Evolutionary conservation across 164 flowering plant genomes (phyloP).

Genomic region (Cinnamomum micranthum): DNA sequence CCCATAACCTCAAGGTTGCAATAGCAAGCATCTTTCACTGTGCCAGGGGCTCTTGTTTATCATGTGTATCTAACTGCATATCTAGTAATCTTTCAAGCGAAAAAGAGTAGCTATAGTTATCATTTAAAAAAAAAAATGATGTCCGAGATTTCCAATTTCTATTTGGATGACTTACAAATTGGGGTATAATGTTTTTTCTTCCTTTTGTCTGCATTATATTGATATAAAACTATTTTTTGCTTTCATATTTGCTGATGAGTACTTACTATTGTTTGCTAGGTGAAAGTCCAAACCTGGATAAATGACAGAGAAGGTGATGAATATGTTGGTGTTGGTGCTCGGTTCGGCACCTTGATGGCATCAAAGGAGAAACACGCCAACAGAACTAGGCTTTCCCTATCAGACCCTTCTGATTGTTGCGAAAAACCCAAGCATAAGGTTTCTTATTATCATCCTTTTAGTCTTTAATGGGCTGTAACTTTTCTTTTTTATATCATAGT

Average conservation of each 20-base stretch:
- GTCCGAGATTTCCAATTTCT: no score
- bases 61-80: no score
- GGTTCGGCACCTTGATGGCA: constrained; percentile 64
- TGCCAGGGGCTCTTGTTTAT: not conserved
- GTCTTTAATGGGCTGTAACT: not conserved
- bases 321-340: constrained; percentile 75
- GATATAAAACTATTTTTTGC: no score
- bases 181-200: no score
- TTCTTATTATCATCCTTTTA: not conserved
- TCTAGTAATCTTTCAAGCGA: no score
- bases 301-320: constrained; percentile 37
- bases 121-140: no score
- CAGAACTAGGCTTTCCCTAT: constrained; percentile 42
- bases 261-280: constrained; percentile 30
- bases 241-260: not conserved
- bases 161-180: no score
- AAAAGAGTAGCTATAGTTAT: no score
- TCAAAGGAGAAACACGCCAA: constrained; percentile 71
- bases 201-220: no score
- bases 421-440: constrained; percentile 55
- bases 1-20: not conserved
- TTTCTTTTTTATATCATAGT: not conserved
- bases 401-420: constrained; percentile 70
- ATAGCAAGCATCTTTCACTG: not conserved
- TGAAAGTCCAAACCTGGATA: constrained; percentile 60